Evolutionary conservation across 768 basidiomycete species (phyloP), one percentile per base, ranked within the genome.

Genomic region (Lactifluus subvellereus): DNA sequence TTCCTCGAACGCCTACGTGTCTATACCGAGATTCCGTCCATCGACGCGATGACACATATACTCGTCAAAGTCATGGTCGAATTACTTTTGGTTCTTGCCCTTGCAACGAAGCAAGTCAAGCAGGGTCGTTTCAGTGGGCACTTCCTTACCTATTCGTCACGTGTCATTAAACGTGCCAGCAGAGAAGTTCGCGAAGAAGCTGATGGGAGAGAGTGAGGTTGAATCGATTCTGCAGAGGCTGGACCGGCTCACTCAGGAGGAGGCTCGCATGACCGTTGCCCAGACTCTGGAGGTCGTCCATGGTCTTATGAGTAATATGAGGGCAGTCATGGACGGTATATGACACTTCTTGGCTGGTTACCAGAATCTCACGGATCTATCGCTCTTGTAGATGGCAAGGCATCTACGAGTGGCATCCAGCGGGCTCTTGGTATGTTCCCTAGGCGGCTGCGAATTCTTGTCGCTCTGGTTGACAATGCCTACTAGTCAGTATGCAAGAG

Each of bases 151-250:
- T 20, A 32, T 56, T 3, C 6, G 2, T 20, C 13, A 6, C 27
- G 10, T 2, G 2, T 20, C 16, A 27, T 27, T 54, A 3, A 61
- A 20, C 2, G 4, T 40, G 11, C 8, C 5, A 8, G 2, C 18
- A 61, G 60, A 40, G 54, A 51, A 42, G 11, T 61, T 61, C 18
- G 48, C 52, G 3, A 63, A 59, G 30, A 63, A 58, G 45, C 35
- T 58, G 3, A 27, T 54, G 9, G 51, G 62, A 13, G 57, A 63
- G 3, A 22, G 14, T 13, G 62, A 58, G 37, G 9, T 63, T 1
- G 51, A 58, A 35, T 13, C 27, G 0, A 37, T 48, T 0, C 37
- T 58, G 1, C 27, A 58, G 1, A 33, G 52, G 18, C 4, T 63
- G 33, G 57, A 59, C 22, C 22, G 38, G 16, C 58, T 63, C 18